phyloP scores from a whole-genome alignment of 228 moss, liverwort and hornwort genomes.

The Sphagnum fallax region DNA sequence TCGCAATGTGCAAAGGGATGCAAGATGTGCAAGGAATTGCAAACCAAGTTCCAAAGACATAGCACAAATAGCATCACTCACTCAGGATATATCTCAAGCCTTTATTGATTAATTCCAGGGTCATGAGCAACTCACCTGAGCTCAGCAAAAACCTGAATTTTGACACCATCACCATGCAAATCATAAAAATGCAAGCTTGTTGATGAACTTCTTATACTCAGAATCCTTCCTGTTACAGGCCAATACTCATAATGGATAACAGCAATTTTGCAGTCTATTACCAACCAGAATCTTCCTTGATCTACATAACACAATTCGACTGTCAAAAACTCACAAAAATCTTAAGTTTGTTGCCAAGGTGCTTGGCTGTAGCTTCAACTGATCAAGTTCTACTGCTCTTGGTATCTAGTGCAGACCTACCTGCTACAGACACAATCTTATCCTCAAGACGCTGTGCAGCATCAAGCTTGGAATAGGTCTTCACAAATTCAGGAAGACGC shows the following conservation, averaged over 20 bases:
- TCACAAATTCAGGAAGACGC: conserved; percentile 45
- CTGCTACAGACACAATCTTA: conserved; percentile 44
- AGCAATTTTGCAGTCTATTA: no score
- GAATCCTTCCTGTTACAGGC: conserved; percentile 55
- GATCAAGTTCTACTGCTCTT: no score
- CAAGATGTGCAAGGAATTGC: no score
- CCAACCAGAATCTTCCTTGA: no score
- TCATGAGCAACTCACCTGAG: conserved; percentile 13
- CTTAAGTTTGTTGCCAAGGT: not conserved
- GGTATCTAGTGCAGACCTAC: conserved; percentile 3
- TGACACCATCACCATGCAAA: conserved; percentile 82
- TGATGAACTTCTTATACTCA: conserved; percentile 66
- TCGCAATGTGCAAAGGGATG: no score
- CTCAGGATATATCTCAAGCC: no score
- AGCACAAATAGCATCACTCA: no score
- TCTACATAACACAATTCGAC: not conserved
- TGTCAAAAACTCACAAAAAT: not conserved
- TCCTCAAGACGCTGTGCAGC: conserved; percentile 42
- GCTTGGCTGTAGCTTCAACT: not conserved
- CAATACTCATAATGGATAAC: no score
- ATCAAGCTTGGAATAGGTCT: conserved; percentile 29
- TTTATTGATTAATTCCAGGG: no score
- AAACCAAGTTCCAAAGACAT: no score
- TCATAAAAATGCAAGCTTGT: conserved; percentile 72
- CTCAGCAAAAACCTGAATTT: conserved; percentile 73